These are phyloP conservation scores for Eucalyptus polybractea DNA, from an alignment of 345 rosid species.

Conservation along the genomic window DNA sequence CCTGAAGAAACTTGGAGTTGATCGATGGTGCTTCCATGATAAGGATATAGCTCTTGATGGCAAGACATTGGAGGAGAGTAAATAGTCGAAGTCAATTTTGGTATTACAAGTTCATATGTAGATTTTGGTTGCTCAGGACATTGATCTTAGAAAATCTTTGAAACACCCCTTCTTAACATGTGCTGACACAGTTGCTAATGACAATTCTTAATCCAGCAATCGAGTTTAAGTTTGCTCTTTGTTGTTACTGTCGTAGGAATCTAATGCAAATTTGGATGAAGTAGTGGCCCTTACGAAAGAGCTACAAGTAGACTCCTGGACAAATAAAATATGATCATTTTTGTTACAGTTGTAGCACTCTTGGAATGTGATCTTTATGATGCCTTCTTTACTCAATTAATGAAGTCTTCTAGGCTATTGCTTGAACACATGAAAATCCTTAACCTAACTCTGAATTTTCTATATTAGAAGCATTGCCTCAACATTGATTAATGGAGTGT, in stretches of 20 bases:
- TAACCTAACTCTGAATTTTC: not conserved
- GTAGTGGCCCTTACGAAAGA: constrained; percentile 89
- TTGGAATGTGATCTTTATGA: not conserved
- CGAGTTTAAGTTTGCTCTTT: not conserved
- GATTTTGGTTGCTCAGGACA: too few relatives aligned
- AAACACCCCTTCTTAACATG: not conserved
- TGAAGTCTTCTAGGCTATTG: not conserved
- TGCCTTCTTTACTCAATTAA: not conserved
- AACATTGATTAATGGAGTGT: not conserved
- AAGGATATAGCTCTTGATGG: too few relatives aligned
- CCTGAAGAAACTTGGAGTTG: too few relatives aligned
- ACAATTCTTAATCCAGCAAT: not conserved
- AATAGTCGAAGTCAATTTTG: too few relatives aligned
- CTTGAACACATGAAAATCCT: not conserved
- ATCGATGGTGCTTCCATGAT: too few relatives aligned
- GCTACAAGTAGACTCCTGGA: constrained; percentile 39
- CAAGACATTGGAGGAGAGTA: too few relatives aligned
- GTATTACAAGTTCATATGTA: too few relatives aligned
- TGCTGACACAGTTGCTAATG: not conserved
- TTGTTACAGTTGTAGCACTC: too few relatives aligned
- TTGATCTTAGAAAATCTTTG: too few relatives aligned
- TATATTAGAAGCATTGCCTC: not conserved
- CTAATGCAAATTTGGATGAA: constrained; percentile 83
- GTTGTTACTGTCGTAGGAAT: constrained; percentile 33
- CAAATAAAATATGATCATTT: not conserved